A percentile compares a stretch with the other conserved stretches of the same genome.
Evolutionary conservation across 2,329 filamentous ascomycete genomes (phyloP).

Genomic region (Paecilomyces niveus): DNA sequence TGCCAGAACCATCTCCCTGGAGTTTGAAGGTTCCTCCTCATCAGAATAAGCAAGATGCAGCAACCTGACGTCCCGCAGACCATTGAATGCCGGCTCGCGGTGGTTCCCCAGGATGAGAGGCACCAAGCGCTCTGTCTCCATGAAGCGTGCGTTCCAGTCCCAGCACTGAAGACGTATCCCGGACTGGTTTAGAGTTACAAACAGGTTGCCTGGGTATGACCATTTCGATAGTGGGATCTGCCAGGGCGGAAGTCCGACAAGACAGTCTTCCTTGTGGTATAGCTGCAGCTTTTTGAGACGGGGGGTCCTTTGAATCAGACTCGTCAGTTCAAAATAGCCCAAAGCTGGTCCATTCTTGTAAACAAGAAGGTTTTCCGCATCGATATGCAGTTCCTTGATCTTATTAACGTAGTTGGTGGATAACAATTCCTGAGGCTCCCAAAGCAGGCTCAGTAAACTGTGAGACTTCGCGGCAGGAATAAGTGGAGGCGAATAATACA

Average conservation of each 20-base stretch:
- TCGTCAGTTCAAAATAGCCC: constrained; percentile 49
- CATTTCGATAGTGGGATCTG: constrained; percentile 45
- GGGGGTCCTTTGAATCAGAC: constrained; percentile 57
- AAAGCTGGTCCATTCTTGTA: constrained; percentile 47
- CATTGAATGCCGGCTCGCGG: constrained; percentile 46
- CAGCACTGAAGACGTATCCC: constrained; percentile 42
- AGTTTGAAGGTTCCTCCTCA: constrained; percentile 34
- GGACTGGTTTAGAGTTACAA: constrained; percentile 53
- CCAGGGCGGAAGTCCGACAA: constrained; percentile 25
- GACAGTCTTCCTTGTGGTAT: constrained; percentile 58
- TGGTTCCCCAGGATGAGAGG: constrained; percentile 50
- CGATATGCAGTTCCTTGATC: constrained; percentile 61
- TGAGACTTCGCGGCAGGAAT: constrained; percentile 45
- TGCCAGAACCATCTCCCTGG: constrained; percentile 26
- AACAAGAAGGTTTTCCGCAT: constrained; percentile 53
- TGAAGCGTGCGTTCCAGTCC: constrained; percentile 50
- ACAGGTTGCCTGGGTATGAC: constrained; percentile 61
- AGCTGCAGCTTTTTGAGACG: constrained; percentile 65
- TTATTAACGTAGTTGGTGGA: constrained; percentile 62
- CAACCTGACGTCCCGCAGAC: constrained; percentile 27
- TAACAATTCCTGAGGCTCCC: constrained; percentile 43
- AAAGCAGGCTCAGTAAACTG: constrained; percentile 48
- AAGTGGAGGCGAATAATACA: constrained; percentile 65
- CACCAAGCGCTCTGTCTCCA: constrained; percentile 27
- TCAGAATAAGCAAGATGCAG: constrained; percentile 26